Evolutionary conservation across 1,284 basidiomycete species (phyloP), one percentile per base, ranked within the genome.

Genomic region (Tetrapyrgos nigripes): DNA sequence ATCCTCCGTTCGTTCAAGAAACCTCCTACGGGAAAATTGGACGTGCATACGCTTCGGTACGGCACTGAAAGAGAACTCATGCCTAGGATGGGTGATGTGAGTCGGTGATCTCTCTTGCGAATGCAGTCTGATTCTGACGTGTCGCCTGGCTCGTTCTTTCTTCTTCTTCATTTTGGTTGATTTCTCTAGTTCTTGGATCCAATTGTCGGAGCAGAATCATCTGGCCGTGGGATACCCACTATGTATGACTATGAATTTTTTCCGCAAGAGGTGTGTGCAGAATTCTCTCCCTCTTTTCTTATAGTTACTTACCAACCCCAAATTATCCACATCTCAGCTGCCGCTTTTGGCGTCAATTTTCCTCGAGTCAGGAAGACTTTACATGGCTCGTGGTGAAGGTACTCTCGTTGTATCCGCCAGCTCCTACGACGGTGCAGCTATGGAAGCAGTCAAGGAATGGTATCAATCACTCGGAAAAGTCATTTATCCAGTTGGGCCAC

Each of bases 391-490:
- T 13, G 28, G 31, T 4, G 50, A 57, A 33, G 56, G 56, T 9
- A 52, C 24, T 5, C 4, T 57, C 14, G 47, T 43, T 29, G 56
- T 50, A 2, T 57, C 56, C 14, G 35, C 50, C n/a, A 47, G 43
- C 11, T 23, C 46, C 6, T 57, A 52, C 33, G 56, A 57, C 31
- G 21, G 29, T 4, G 50, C 52, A 21, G 50, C 50, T 9, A 28
- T 57, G 49, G 45, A 62, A 21, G 56, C 50, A 19, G 29, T 50
- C 4, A 47, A 40, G 29, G n/a, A 52, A n/a, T 57, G 56, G 56
- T n/a, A 47, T 21, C 17, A 13, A 3, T 45, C 50, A 11, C 45
- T 47, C 4, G 44, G 44, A 13, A 53, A 61, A 26, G 21, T 17
- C 5, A 50, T 44, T 19, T 61, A 53, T 26, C n/a, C 51, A 17